These are phyloP conservation scores for Ceratocystis cubensis DNA, from an alignment of 2,329 filamentous ascomycete species.

Conservation along the genomic window DNA sequence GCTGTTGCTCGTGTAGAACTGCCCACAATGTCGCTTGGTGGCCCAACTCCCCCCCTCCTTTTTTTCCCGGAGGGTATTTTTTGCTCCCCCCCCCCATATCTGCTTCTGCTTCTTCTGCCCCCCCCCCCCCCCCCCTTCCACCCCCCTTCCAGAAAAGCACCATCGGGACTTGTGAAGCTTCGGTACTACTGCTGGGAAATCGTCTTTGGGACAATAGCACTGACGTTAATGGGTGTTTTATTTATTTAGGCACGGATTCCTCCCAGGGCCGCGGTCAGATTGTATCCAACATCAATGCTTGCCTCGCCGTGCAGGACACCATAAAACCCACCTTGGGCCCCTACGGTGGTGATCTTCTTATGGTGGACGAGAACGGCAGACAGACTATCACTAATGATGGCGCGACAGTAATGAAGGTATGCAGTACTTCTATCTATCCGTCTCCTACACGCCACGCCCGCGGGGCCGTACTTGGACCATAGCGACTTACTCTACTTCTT, in stretches of 20 bases:
- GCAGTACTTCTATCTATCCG: slow-evolving; percentile 20
- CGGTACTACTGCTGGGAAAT: neutral
- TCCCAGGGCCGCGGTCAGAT: slow-evolving; percentile 96
- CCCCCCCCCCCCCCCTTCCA: too few species aligned
- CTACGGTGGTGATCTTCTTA: slow-evolving; percentile 89
- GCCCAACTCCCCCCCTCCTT: too few species aligned
- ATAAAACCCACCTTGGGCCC: slow-evolving; percentile 93
- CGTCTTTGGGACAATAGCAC: neutral
- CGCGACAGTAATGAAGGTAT: slow-evolving; percentile 95
- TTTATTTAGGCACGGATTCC: slow-evolving; percentile 76
- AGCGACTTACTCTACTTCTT: slow-evolving; percentile 13
- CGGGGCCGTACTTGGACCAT: neutral
- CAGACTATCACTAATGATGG: slow-evolving; percentile 99
- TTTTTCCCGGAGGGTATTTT: slow-evolving; percentile 77
- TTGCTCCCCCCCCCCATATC: slow-evolving; percentile 33
- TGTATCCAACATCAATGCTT: slow-evolving; percentile 96
- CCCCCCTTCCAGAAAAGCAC: neutral
- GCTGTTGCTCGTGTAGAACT: neutral
- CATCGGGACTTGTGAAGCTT: neutral
- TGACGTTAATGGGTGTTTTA: neutral
- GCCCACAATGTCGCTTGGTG: slow-evolving; percentile 78
- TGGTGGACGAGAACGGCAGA: slow-evolving; percentile 88
- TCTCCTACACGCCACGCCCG: too few species aligned
- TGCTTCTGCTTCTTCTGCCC: slow-evolving; percentile 20
- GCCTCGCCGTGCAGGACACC: slow-evolving; percentile 85